These are phyloP conservation scores for Lodderomyces parapsilosis DNA, from an alignment of 1,139 yeast genomes.

Conservation along the genomic window DNA sequence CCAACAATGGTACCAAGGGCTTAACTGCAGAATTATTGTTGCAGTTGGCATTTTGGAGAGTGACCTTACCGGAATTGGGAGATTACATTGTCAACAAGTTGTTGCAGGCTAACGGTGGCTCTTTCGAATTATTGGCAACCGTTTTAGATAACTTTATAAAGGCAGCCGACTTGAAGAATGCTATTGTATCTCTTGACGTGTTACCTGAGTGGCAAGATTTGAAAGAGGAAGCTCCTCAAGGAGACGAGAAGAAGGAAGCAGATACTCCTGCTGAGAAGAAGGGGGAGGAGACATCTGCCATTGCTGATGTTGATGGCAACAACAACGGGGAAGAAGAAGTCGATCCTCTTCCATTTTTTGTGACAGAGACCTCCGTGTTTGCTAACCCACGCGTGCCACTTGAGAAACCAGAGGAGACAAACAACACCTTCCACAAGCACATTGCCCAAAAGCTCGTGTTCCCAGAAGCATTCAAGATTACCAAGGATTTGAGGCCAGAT, in stretches of 20 bases:
- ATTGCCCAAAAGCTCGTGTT: constrained; percentile 74
- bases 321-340: constrained; percentile 15
- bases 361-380: constrained; percentile 57
- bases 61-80: constrained; percentile 60
- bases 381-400: constrained; percentile 50
- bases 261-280: constrained; percentile 19
- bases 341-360: constrained; percentile 48
- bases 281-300: constrained; percentile 17
- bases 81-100: constrained; percentile 76
- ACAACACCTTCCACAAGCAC: constrained; percentile 47
- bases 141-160: constrained; percentile 71
- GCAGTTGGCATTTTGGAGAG: constrained; percentile 81
- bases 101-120: constrained; percentile 78
- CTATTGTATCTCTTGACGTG: constrained; percentile 45
- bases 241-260: constrained; percentile 17
- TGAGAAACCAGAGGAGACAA: constrained; percentile 33
- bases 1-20: constrained; percentile 66
- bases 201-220: constrained; percentile 45
- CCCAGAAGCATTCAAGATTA: constrained; percentile 70
- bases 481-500: constrained; percentile 77
- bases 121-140: constrained; percentile 79
- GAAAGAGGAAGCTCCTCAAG: constrained; percentile 20
- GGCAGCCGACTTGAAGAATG: constrained; percentile 47
- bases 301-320: constrained; percentile 17
- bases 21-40: constrained; percentile 72